These are phyloP conservation scores for Fusarium sp. DNA, from an alignment of 2,329 filamentous ascomycete genomes.

Conservation along the genomic window DNA sequence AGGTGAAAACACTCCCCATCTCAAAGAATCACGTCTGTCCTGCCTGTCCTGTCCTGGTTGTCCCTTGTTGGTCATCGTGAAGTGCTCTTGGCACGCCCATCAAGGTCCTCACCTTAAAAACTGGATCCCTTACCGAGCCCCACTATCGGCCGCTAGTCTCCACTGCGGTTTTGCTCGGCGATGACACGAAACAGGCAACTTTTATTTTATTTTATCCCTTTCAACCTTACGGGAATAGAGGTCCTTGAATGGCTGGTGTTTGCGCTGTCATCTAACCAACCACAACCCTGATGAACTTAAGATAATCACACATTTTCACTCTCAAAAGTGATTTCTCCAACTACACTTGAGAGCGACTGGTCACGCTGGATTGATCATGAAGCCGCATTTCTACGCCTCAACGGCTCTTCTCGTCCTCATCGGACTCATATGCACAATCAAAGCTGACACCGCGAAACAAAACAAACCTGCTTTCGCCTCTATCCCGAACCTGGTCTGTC, in stretches of 20 bases:
- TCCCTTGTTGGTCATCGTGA: constrained; percentile 12
- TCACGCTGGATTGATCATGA: constrained; percentile 12
- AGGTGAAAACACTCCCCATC: neutral
- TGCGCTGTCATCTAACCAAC: neutral
- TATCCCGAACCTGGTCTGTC: constrained; percentile 31
- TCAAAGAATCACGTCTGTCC: neutral
- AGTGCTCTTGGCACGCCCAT: constrained; percentile 37
- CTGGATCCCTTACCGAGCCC: constrained; percentile 2
- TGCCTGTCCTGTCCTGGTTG: neutral
- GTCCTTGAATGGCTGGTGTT: neutral
- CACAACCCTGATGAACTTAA: constrained; percentile 7
- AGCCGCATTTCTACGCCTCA: neutral
- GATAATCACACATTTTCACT: neutral
- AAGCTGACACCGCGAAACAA: constrained; percentile 12
- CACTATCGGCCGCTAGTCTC: constrained; percentile 1
- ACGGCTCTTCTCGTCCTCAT: constrained; percentile 9
- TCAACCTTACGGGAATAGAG: neutral
- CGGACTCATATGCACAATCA: constrained; percentile 6
- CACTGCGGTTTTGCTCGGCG: neutral
- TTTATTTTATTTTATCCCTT: neutral
- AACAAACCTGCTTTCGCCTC: constrained; percentile 23
- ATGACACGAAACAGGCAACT: constrained; percentile 13
- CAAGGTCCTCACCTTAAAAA: constrained; percentile 43
- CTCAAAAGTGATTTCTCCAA: neutral
- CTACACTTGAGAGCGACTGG: neutral